These are phyloP conservation scores for Lasiodiplodia citricola DNA, from an alignment of 2,329 filamentous ascomycete species.

Conservation along the genomic window DNA sequence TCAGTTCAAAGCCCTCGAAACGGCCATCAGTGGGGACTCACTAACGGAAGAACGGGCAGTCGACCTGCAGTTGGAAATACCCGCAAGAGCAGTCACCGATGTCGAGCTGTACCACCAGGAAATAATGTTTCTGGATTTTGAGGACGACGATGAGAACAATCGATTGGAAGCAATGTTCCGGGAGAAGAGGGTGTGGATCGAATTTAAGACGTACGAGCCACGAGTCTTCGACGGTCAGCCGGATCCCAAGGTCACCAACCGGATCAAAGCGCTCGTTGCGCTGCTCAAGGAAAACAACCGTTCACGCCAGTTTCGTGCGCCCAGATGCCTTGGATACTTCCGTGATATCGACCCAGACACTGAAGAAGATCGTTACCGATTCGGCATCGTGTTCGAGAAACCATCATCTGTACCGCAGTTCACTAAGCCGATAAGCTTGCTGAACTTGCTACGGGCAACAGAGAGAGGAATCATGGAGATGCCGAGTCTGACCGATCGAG, in stretches of 20 bases:
- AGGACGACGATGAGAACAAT: slow-evolving; percentile 31
- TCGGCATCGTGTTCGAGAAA: slow-evolving; percentile 62
- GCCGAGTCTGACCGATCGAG: slow-evolving; percentile 59
- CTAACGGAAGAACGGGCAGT: slow-evolving; percentile 36
- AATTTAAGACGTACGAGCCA: slow-evolving; percentile 44
- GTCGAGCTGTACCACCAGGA: slow-evolving; percentile 33
- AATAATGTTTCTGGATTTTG: slow-evolving; percentile 31
- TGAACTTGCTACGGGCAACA: slow-evolving; percentile 49
- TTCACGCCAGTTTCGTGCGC: slow-evolving; percentile 40
- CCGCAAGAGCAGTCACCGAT: slow-evolving; percentile 32
- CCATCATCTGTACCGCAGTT: slow-evolving; percentile 47
- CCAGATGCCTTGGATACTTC: slow-evolving; percentile 44
- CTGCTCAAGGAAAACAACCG: slow-evolving; percentile 37
- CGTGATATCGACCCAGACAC: slow-evolving; percentile 33
- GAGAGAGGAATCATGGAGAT: slow-evolving; percentile 31
- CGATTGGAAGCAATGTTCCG: slow-evolving; percentile 40
- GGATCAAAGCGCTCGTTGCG: slow-evolving; percentile 40
- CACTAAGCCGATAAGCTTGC: slow-evolving; percentile 54
- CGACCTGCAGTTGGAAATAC: slow-evolving; percentile 34
- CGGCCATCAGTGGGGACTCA: slow-evolving; percentile 38
- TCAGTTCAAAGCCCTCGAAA: slow-evolving; percentile 43
- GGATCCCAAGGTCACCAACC: slow-evolving; percentile 37
- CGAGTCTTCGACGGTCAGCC: slow-evolving; percentile 32
- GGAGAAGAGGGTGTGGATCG: slow-evolving; percentile 40
- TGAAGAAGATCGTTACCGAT: slow-evolving; percentile 43